Base-by-base conservation (phyloP, 441 rosid species). In the Syzygium malaccense region DNA sequence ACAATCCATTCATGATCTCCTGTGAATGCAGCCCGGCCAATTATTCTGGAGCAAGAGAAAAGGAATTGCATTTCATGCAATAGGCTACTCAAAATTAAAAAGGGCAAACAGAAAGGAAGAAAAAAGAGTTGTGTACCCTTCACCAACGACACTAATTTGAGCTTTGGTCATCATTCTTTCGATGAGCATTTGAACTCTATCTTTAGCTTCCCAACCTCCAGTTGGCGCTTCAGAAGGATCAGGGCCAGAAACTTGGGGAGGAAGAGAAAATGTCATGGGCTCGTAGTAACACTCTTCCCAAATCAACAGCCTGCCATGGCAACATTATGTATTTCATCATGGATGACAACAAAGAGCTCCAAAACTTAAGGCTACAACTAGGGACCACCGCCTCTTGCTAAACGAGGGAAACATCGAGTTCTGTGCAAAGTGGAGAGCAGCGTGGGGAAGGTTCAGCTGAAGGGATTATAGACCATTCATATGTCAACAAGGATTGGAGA, bases 1-100 rank as follows among this genome's bases (percentile, higher is more conserved):
- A 95, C 93, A 84, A 98, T 93, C 99, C 99, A 98, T 85, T 95
- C 94, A 91, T 96, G 97, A 88, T 93, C 94, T 90, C 98, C 99
- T 0, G 95, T 95, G 90, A 98, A 97, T 86, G 99, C 98, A 93
- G 96, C 96, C 91, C 97, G 95, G 28, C 99, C 99, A 66, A 98
- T 95, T 87, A 96, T 89, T 91, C 99, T 98, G 96, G 58, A 90
- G 91, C 53, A 75, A 48, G 71, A 89, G 20, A 87, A 91, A 49
- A 79, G 86, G 30, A 78, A 88, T 75, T 75, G 62, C 10, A 19
- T 20, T 45, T 89, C 64, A 88, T 32, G 85, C 20, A 78, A 66
- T 49, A 66, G 33, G 62, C 45, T 32, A 30, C 60, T 89, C 54
- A 19, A 78, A 45, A 41, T 57, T 58, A 86, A 87, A 86, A 33